These are phyloP conservation scores for Spizellomyces punctatus DNA, from an alignment of 192 early-diverging fungal genomes.

Conservation along the genomic window DNA sequence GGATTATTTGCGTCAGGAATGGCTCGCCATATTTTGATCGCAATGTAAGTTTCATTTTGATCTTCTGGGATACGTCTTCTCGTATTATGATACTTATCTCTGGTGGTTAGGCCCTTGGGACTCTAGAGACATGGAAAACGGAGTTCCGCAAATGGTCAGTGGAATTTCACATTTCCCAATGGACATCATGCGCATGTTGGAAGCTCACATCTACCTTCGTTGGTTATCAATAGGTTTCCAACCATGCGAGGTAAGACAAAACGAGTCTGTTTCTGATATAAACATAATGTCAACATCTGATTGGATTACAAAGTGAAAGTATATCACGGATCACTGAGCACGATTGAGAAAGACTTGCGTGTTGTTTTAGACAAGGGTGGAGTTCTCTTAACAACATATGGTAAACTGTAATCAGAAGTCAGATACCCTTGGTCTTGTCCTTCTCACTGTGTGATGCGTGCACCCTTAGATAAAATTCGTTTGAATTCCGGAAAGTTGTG, in stretches of 20 bases:
- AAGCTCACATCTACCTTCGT: too few species aligned
- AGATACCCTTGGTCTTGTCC: background rate
- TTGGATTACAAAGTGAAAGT: conserved; percentile 2
- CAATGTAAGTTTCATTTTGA: background rate
- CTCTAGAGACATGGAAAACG: conserved; percentile 29
- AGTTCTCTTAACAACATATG: conserved; percentile 29
- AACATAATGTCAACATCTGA: too few species aligned
- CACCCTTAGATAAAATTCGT: conserved; percentile 20
- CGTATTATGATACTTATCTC: background rate
- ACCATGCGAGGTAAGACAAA: background rate
- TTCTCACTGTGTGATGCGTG: background rate
- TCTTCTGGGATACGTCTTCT: background rate
- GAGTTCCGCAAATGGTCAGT: conserved; percentile 21
- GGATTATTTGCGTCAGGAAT: conserved; percentile 25
- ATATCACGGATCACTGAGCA: conserved; percentile 17
- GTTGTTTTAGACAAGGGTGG: conserved; percentile 30
- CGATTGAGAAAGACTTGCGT: conserved; percentile 18
- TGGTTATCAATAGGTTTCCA: conserved; percentile 8
- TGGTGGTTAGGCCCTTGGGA: conserved; percentile 8
- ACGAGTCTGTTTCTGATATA: too few species aligned
- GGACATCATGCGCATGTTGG: background rate
- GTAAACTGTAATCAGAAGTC: background rate
- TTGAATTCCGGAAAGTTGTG: background rate
- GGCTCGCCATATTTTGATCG: conserved; percentile 26
- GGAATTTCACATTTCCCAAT: background rate